Evolutionary conservation across 2,329 filamentous ascomycete species (phyloP), one percentile per base, ranked within the genome.

Genomic region (Kalaharituber pfeilii): DNA sequence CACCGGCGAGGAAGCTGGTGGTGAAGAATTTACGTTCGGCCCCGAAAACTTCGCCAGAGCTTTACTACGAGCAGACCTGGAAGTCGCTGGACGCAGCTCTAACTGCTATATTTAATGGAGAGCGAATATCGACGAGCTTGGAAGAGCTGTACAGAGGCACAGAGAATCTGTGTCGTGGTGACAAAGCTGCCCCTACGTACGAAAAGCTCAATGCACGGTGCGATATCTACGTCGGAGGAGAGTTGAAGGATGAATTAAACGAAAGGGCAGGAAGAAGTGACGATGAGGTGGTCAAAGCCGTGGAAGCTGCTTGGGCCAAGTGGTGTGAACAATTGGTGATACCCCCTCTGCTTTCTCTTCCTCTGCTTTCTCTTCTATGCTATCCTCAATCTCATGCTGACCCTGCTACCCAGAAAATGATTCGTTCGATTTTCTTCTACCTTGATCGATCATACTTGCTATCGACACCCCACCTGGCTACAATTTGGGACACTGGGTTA

Each of bases 401-500:
- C n/a, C n/a, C n/a, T n/a, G n/a, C n/a, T 45, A 55, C 29, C 50
- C 62, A 87, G 80, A 77, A 80, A 60, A 80, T 81, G 13, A 78
- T 98, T 52, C 79, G 87, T 50, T 89, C 84, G 59, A 83, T 93
- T 36, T 96, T 95, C 69, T 94, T 87, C 70, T 98, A 88, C 65
- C 76, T 98, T 60, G 89, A 98, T 66, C 81, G 91, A 59, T 85
- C 87, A 1, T 95, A 87, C 65, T 74, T 98, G 6, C 72, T 94
- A 2, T 81, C 82, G 55, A 80, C 81, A 47, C 80, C 81, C 61
- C 78, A 82, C 22, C 70, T 76, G 30, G 74, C 75, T 8, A 83
- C 83, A 29, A 79, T 98, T 54, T 83, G 88, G 64, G 86, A 94
- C 64, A 80, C 94, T 72, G 79, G 82, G 4, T 79, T 91, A 53